Conservation (phyloP, 2,329 filamentous ascomycete species). For the Aspergillus fumigatiaffinis region DNA sequence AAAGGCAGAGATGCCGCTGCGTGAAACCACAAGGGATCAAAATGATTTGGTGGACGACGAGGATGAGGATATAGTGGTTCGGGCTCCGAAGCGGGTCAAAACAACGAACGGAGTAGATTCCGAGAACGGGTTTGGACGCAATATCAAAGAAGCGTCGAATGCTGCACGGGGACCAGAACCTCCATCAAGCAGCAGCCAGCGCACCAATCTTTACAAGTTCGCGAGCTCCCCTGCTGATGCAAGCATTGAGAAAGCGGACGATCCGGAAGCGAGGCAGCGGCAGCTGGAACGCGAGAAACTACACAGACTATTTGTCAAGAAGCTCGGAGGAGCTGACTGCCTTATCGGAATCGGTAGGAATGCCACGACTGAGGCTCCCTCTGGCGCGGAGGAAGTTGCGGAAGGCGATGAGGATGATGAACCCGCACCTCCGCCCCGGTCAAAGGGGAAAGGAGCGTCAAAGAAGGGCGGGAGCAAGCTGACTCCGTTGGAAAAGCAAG, state of each 20-base stretch:
- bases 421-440: conserved; percentile 40
- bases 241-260: conserved; percentile 29
- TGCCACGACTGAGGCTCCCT: conserved; percentile 50
- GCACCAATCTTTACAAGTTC: conserved; percentile 59
- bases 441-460: conserved; percentile 45
- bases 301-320: conserved; percentile 83
- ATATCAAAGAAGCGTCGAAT: conserved; percentile 1
- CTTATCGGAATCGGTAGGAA: conserved; percentile 63
- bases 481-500: conserved; percentile 90
- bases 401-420: conserved; percentile 54
- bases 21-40: not conserved
- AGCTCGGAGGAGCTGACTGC: conserved; percentile 81
- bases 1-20: conserved; percentile 3
- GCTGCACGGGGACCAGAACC: conserved; percentile 16
- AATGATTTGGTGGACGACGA: not conserved
- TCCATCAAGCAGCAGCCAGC: conserved; percentile 38
- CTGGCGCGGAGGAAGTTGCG: conserved; percentile 56
- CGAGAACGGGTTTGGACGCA: conserved; percentile 2
- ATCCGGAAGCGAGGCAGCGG: conserved; percentile 48
- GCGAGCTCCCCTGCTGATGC: conserved; percentile 47
- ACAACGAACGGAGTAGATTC: conserved; percentile 21
- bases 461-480: conserved; percentile 81
- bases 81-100: conserved; percentile 39
- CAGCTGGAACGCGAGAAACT: conserved; percentile 64
- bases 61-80: conserved; percentile 35